Evolutionary conservation across 78 protist species (phyloP), one percentile per base, ranked within the genome.

Genomic region (Salpingoeca rosetta): DNA sequence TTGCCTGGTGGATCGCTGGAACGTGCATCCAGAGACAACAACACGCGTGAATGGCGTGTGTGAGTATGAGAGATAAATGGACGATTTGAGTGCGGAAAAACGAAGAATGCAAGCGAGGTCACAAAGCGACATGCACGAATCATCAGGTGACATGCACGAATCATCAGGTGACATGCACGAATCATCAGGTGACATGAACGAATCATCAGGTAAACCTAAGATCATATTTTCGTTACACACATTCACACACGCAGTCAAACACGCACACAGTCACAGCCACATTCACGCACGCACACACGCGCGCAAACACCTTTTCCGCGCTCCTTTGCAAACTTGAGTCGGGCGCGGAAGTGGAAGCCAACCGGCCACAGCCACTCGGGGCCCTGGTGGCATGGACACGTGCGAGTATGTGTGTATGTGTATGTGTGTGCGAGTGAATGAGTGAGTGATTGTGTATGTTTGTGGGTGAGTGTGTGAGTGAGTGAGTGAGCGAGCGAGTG

Each of bases 321-420:
- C 11, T 38, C 31, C 36, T 24, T 51, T 17, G 45, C 81, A 24
- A 77, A 1, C 2, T 2, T 38, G 81, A 77, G 27, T 3, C 3
- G 38, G 81, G 81, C 81, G 0, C 89, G 88, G 35, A 88, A 75
- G 76, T 44, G 84, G 92, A 89, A 91, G 51, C 95, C 95, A 27
- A 76, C 0, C 28, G 75, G 82, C 93, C 93, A 91, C n/a, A 93
- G 76, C 96, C 96, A 94, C 76, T 90, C 94, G 36, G 91, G 93
- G 40, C 91, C 84, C 43, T 92, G 40, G n/a, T n/a, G n/a, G n/a
- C n/a, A n/a, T n/a, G n/a, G n/a, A n/a, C n/a, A n/a, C n/a, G n/a
- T n/a, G n/a, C n/a, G n/a, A n/a, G n/a, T n/a, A n/a, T n/a, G n/a
- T n/a, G n/a, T n/a, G n/a, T n/a, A n/a, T n/a, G n/a, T n/a, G n/a